Evolutionary conservation across 345 rosid genomes (phyloP), one percentile per base, ranked within the genome.

Genomic region (Linum lewisii): DNA sequence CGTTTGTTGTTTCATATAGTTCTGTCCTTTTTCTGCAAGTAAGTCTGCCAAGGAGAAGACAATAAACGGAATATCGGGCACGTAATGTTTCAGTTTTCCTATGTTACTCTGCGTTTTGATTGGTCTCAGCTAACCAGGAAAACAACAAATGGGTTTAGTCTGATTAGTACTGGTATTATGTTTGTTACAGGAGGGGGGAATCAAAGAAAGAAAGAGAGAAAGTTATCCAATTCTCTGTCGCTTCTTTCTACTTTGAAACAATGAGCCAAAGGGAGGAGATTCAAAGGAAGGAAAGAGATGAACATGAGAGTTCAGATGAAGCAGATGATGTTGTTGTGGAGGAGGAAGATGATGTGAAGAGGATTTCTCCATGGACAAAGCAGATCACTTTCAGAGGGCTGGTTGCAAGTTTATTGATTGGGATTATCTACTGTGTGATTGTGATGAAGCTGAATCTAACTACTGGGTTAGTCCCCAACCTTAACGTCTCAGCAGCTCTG

Each of bases 401-500:
- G 21, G 21, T 89, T 8, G 84, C 94, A 1, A 85, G 99, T 60
- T 22, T 84, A 42, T 66, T 54, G 5, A 93, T 93, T 60, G 99
- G 99, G 1, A 51, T 75, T 66, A 75, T 93, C 0, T 93, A 89
- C 80, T 89, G 97, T 71, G 82, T 93, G 42, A 87, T 93, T 55
- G 94, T 89, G 32, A 81, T 69, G 79, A 93, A 93, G 74, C 82
- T 93, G 54, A 93, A 87, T 62, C 85, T 93, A 11, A 93, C 96
- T 18, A 90, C 99, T 6, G 99, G 97, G 16, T 72, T 93, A 29
- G 96, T 93, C 29, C 99, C 99, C 8, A 93, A 89, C 69, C 88
- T 93, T 60, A 93, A 93, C 53, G 96, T 93, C 75, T 93, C 99
- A 37, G 96, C 95, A 24, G 99, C 99, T 53, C 90, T 93, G 0